These are phyloP conservation scores for Phylloporus arenicola DNA, from an alignment of 768 basidiomycete species.

Conservation along the genomic window DNA sequence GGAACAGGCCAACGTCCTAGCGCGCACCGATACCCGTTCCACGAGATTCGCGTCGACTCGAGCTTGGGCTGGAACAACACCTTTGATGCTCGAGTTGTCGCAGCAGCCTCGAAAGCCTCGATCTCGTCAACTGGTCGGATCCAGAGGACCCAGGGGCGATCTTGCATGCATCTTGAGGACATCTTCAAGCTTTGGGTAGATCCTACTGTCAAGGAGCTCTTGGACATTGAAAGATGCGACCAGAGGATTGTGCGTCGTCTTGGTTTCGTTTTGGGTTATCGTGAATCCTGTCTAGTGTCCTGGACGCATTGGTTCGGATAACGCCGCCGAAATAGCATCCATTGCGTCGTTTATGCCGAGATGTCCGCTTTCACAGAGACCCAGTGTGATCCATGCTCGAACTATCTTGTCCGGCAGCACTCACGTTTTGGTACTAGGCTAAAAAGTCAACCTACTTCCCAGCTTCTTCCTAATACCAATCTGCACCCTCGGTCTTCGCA, in stretches of 20 bases:
- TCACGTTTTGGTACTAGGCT: too few relatives aligned
- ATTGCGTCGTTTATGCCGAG: too few relatives aligned
- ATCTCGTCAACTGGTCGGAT: too few relatives aligned
- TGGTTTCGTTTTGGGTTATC: background rate
- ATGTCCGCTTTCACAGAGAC: too few relatives aligned
- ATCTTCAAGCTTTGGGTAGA: slow-evolving; percentile 65
- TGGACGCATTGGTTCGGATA: slow-evolving; percentile 62
- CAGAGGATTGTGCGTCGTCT: slow-evolving; percentile 62
- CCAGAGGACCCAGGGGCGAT: too few relatives aligned
- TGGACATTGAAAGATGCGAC: slow-evolving; percentile 47
- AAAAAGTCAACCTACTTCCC: too few relatives aligned
- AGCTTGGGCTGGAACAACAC: slow-evolving; percentile 48
- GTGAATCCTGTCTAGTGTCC: slow-evolving; percentile 45
- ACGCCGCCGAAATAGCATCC: slow-evolving; percentile 50
- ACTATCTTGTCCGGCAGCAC: too few relatives aligned
- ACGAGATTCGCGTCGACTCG: slow-evolving; percentile 53
- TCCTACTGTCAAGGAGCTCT: slow-evolving; percentile 44
- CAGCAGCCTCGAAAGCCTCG: too few relatives aligned
- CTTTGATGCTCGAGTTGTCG: slow-evolving; percentile 31
- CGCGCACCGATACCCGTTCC: slow-evolving; percentile 22
- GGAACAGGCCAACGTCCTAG: slow-evolving; percentile 37
- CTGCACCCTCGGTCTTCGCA: too few relatives aligned
- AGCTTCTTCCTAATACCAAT: too few relatives aligned
- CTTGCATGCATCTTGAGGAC: slow-evolving; percentile 62
- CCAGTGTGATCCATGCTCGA: too few relatives aligned